phyloP scores from a whole-genome alignment of 257 asterid genomes.

The Solanum chilense region DNA sequence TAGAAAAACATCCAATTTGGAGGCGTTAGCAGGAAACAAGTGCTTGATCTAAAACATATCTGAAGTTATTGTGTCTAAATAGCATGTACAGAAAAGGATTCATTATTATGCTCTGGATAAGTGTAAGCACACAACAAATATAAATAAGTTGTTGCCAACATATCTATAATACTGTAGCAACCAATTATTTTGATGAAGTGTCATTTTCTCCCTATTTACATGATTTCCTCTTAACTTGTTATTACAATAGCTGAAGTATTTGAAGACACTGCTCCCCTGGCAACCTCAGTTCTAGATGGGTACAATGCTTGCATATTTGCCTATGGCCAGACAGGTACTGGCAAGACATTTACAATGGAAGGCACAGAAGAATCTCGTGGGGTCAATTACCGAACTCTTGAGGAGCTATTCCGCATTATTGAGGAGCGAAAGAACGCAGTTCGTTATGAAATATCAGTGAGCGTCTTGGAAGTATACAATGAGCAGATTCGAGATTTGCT shows the following conservation, averaged over 20 bases:
- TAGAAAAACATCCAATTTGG: neutral
- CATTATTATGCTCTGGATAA: neutral
- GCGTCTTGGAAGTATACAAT: slow-evolving; percentile 92
- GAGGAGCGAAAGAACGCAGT: slow-evolving; percentile 67
- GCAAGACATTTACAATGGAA: slow-evolving; percentile 96
- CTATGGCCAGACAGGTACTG: slow-evolving; percentile 96
- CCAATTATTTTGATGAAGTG: neutral
- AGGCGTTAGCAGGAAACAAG: neutral
- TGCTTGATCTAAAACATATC: neutral
- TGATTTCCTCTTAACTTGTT: neutral
- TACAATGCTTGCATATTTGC: slow-evolving; percentile 90
- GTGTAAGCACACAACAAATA: neutral
- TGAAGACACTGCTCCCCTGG: slow-evolving; percentile 85
- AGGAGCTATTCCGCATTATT: slow-evolving; percentile 60
- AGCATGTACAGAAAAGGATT: neutral
- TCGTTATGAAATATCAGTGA: slow-evolving; percentile 64
- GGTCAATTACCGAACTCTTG: slow-evolving; percentile 86
- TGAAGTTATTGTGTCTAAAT: neutral
- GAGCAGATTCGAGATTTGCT: slow-evolving; percentile 87
- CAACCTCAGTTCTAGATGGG: slow-evolving; percentile 87
- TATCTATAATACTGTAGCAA: neutral
- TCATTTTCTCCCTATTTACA: neutral
- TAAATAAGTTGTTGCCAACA: neutral
- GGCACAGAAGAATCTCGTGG: slow-evolving; percentile 91
- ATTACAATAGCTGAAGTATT: slow-evolving; percentile 57